These are phyloP conservation scores for Vitis hybrid DNA, from an alignment of 177 flowering plant genomes.

Conservation along the genomic window DNA sequence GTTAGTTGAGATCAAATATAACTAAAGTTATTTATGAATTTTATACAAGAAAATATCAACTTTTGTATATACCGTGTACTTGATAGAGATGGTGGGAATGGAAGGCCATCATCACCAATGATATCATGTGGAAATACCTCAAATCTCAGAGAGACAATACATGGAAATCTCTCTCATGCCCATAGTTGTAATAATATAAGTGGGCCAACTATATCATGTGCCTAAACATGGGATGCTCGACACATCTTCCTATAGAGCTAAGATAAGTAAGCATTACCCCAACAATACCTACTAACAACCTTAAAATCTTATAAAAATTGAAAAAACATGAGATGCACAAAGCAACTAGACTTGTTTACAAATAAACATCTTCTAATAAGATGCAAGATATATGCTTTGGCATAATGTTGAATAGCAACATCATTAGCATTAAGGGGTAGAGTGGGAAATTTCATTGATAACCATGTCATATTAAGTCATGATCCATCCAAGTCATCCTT, in stretches of 20 bases:
- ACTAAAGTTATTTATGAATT: too few relatives aligned
- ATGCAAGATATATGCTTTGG: not conserved
- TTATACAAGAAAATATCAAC: too few relatives aligned
- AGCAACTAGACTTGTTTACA: not conserved
- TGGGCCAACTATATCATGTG: not conserved
- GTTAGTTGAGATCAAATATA: too few relatives aligned
- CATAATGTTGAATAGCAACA: too few relatives aligned
- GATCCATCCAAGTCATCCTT: too few relatives aligned
- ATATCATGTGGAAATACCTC: too few relatives aligned
- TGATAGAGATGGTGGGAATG: too few relatives aligned
- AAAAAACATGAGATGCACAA: not conserved
- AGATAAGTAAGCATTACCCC: conserved; percentile 4
- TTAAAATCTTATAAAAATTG: not conserved
- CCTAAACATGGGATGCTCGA: not conserved
- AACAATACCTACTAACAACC: not conserved
- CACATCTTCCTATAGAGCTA: conserved; percentile 6
- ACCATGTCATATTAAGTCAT: too few relatives aligned
- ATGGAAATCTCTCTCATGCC: not conserved
- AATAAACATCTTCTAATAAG: not conserved
- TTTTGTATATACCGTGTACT: too few relatives aligned
- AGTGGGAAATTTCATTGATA: too few relatives aligned
- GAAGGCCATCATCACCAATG: too few relatives aligned
- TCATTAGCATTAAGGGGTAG: too few relatives aligned
- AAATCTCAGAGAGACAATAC: not conserved
- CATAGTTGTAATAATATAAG: not conserved